Evolutionary conservation across 1,284 basidiomycete species (phyloP), one percentile per base, ranked within the genome.

Genomic region (Sporisorium graminicola): DNA sequence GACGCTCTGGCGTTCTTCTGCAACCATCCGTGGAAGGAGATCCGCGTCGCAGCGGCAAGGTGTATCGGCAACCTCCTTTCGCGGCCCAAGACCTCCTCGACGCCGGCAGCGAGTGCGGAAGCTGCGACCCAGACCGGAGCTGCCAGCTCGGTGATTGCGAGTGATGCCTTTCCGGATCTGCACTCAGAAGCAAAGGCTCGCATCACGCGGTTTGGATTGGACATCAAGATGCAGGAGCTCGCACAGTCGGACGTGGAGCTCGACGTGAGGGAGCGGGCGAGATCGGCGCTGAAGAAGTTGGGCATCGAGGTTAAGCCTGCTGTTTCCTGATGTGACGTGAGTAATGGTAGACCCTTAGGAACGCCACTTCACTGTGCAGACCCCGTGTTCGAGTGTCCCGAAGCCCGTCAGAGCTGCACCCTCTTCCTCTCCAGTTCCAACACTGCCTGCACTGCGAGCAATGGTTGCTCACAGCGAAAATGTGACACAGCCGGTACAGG

Each of bases 1-100:
- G 80, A 84, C 40, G 78, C 80, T 2, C 37, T 83, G 1, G 63
- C 50, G 47, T 78, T 60, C 58, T 82, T 84, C 58, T 64, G 65
- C 57, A 74, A 74, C 40, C 76, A 78, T 33, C 71, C 71, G 13
- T 70, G 65, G 67, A 67, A 71, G 43, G 68, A 71, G 20, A 42
- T 78, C 20, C 58, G 76, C 12, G 68, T 68, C 7, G 76, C 76
- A 18, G 76, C 61, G 14, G 62, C 68, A 4, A 55, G 76, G 26
- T 78, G 76, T 33, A 51, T 70, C 4, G 65, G 65, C 6, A 78
- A 78, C 44, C 57, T 78, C 2, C 40, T 71, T 10, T 60, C 64
- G 18, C 46, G 56, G 29, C n/a, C 58, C 42, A 66, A 70, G 27
- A 29, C 47, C 16, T 5, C 27, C 10, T 24, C 56, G 49, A 29